Percentiles rank a stretch among this genome's conserved stretches.
Evolutionary conservation across 2,329 filamentous ascomycete species (phyloP).

Genomic region (Ophiostoma australiae): DNA sequence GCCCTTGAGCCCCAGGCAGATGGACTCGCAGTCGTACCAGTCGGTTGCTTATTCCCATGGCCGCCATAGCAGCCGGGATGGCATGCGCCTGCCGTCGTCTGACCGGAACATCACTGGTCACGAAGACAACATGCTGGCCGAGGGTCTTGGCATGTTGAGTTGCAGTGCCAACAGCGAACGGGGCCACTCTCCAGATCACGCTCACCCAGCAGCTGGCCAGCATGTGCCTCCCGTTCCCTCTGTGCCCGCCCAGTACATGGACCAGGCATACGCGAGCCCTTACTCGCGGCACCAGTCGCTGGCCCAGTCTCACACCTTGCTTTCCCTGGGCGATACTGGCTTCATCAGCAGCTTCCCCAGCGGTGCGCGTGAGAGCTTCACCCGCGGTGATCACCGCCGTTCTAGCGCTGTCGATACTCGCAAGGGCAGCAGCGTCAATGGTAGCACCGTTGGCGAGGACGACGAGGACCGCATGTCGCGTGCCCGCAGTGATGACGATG

Average conservation of each 20-base stretch:
- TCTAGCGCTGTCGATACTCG: conserved; percentile 45
- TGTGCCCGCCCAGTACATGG: conserved; percentile 74
- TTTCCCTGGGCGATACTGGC: conserved; percentile 50
- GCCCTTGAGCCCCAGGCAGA: not conserved
- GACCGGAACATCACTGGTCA: conserved; percentile 47
- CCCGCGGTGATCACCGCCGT: conserved; percentile 47
- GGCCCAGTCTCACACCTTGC: conserved; percentile 29
- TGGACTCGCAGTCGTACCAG: not conserved
- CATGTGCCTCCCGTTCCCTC: conserved; percentile 85
- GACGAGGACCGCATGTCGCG: conserved; percentile 58
- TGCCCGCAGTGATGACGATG: conserved; percentile 67
- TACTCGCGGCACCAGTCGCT: conserved; percentile 2
- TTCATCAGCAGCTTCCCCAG: conserved; percentile 60
- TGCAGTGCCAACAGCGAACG: conserved; percentile 80
- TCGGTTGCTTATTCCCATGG: not conserved
- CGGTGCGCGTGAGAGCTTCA: conserved; percentile 60
- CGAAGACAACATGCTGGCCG: conserved; percentile 82
- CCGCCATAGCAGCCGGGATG: conserved; percentile 58
- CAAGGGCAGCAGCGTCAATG: conserved; percentile 62
- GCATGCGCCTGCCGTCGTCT: conserved; percentile 68
- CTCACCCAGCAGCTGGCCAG: conserved; percentile 50
- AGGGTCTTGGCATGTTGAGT: conserved; percentile 82
- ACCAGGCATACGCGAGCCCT: conserved; percentile 37
- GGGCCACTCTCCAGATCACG: conserved; percentile 54
- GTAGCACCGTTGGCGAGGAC: conserved; percentile 60